Base-by-base conservation (phyloP, 1,284 basidiomycete species). In the Rugosomyces carneus region DNA sequence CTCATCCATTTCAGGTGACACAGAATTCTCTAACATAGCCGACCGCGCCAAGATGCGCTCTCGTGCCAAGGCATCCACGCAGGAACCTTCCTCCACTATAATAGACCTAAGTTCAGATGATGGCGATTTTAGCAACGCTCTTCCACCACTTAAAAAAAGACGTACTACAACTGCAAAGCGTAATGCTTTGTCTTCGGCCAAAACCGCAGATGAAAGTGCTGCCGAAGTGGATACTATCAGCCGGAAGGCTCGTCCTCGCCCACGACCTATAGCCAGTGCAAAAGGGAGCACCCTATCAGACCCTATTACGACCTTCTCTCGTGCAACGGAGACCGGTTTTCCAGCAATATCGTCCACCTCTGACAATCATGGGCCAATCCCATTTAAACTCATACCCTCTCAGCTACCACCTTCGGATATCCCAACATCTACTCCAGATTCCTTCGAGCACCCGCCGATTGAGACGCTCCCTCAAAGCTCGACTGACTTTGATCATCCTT, bases 1-100 rank as follows among this genome's bases (percentile, higher is more conserved):
- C 11, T 37, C 42, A 9, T 51, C 47, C 34, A 16, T 45, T 16
- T 32, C 40, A 29, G 40, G 47, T 32, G 47, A 52, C 29, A 40
- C 31, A 9, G 47, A 47, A 9, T 40, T 49, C 31, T 31, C 53
- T 8, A 65, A 60, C 47, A 69, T 69, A 26, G 67, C 67, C 10
- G 68, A 70, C 38, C 59, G 67, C 15, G 65, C 67, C 26, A 69
- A 70, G 45, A 69, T 57, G 52, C 65, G 68, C 10, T 60, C 66
- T 42, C 55, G 67, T 27, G 31, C 52, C 11, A 34, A 42, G 19
- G 40, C 35, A 5, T 47, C 26, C 23, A 24, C 29, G 19, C 24
- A 47, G 15, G 24, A 36, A 19, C 15, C 26, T 16, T 26, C 38
- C 19, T n/a, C 44, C 15, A 48, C 34, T 18, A 49, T 60, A 8